A percentile compares a stretch with the other conserved stretches of the same genome.
These are phyloP conservation scores for Aspergillus steynii DNA, from an alignment of 495 filamentous ascomycete species.

Conservation along the genomic window DNA sequence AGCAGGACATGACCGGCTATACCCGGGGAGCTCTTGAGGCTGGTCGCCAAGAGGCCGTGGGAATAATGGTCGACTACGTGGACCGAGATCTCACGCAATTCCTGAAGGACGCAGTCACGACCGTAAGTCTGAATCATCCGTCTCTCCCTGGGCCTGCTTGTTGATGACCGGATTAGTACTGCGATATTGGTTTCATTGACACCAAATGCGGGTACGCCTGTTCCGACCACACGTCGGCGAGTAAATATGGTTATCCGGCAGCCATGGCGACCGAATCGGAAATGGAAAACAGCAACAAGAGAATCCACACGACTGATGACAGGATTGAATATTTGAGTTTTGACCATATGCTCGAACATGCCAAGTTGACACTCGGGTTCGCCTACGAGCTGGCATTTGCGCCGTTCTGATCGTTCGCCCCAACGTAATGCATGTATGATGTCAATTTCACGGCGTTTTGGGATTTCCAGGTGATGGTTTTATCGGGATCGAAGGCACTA, in stretches of 20 bases:
- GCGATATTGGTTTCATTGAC: slow-evolving; percentile 82
- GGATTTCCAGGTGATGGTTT: not conserved
- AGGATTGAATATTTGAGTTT: slow-evolving; percentile 86
- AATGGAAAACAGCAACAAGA: slow-evolving; percentile 80
- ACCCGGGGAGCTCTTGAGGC: slow-evolving; percentile 79
- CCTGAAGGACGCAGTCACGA: slow-evolving; percentile 84
- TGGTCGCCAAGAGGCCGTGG: slow-evolving; percentile 80
- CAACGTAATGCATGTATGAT: not conserved
- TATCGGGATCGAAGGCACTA: not conserved
- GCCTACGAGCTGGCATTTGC: slow-evolving; percentile 78
- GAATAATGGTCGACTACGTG: slow-evolving; percentile 93
- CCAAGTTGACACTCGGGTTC: slow-evolving; percentile 83
- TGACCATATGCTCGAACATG: slow-evolving; percentile 98
- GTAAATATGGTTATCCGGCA: slow-evolving; percentile 91
- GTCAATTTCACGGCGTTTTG: slow-evolving; percentile 2
- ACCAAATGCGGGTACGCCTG: slow-evolving; percentile 98
- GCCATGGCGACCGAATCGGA: slow-evolving; percentile 94
- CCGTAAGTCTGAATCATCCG: slow-evolving; percentile 45
- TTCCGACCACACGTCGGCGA: slow-evolving; percentile 95
- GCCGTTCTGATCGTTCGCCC: slow-evolving; percentile 28
- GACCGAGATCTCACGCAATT: slow-evolving; percentile 80
- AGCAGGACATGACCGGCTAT: slow-evolving; percentile 99
- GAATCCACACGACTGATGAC: slow-evolving; percentile 91
- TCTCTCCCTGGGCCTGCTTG: not conserved
- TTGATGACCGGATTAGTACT: slow-evolving; percentile 60